Evolutionary conservation across 306 rosid species (phyloP).

Genomic region (Inga leiocalycina): DNA sequence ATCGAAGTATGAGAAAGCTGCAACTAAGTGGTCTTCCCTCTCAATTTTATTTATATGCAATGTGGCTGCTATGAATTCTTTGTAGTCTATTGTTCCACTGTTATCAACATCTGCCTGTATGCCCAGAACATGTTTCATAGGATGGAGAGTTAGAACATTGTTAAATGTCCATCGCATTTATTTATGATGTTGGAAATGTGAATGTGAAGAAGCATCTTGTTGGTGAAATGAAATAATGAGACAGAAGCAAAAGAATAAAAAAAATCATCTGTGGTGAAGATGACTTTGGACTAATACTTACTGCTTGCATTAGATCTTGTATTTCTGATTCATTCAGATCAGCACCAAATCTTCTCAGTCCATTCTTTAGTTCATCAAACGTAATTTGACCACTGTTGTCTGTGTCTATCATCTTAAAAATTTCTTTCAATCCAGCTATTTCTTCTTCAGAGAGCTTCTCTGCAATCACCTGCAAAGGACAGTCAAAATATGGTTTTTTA

Average conservation of each 20-base stretch:
- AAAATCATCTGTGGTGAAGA: neutral
- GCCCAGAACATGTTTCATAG: slow-evolving; percentile 2
- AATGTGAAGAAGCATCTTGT: neutral
- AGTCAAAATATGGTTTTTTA: slow-evolving; percentile 9
- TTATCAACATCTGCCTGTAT: slow-evolving; percentile 79
- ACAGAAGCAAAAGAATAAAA: neutral
- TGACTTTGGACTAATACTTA: slow-evolving; percentile 44
- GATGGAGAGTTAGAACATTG: neutral
- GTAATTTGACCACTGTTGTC: slow-evolving; percentile 67
- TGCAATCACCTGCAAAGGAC: slow-evolving; percentile 62
- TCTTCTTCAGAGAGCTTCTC: slow-evolving; percentile 77
- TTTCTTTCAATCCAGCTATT: slow-evolving; percentile 63
- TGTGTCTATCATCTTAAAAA: slow-evolving; percentile 51
- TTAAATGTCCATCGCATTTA: neutral
- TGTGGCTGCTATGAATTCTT: slow-evolving; percentile 88
- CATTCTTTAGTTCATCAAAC: slow-evolving; percentile 69
- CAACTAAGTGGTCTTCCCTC: slow-evolving; percentile 63
- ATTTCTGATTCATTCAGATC: slow-evolving; percentile 70
- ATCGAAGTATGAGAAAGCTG: slow-evolving; percentile 85
- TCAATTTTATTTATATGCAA: slow-evolving; percentile 69
- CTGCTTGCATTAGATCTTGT: slow-evolving; percentile 71
- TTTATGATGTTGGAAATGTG: neutral
- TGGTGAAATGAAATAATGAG: neutral
- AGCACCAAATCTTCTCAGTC: slow-evolving; percentile 67
- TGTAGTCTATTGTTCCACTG: slow-evolving; percentile 74